Base-by-base conservation (phyloP, 2,329 filamentous ascomycete species). In the Ophiognomonia clavigignenti-juglandacearum region DNA sequence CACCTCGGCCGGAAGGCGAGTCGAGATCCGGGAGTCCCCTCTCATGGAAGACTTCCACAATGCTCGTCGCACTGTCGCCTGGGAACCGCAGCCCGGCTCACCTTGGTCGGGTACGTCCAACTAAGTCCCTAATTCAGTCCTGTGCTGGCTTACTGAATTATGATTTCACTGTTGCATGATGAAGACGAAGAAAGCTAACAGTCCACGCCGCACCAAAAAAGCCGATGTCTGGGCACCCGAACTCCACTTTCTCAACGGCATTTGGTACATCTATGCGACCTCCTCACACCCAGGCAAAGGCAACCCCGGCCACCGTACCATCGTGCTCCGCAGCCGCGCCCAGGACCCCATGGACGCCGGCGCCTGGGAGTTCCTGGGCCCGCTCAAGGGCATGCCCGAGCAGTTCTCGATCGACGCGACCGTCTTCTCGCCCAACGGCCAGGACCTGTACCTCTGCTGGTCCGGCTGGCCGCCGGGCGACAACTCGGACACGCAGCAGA, bases 191-290 rank as follows among this genome's bases (percentile, higher is more conserved):
- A n/a, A n/a, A n/a, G n/a, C n/a, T n/a, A n/a, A n/a, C n/a, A n/a
- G n/a, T n/a, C n/a, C n/a, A n/a, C n/a, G n/a, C n/a, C n/a, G n/a
- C n/a, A n/a, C n/a, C n/a, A n/a, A n/a, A n/a, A 45, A 38, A 3
- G 38, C 45, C 7, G 49, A 48, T 13, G 29, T 51, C 26, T 80
- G 76, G 76, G 76, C 76, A 0, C 76, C 76, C 1, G 76, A 80
- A 61, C 64, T 80, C 2, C 47, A 51, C 34, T 23, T 38, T 11
- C 42, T 51, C 10, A 48, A 48, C 24, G 49, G 49, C 9, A 20
- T 23, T 11, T 51, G 49, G 49, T 51, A 51, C 23, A 43, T 51
- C 23, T 51, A 51, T 26, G 36, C 49, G 3, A 48, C 45, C 27
- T 41, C 49, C 24, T 39, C 45, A 2, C 49, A 39, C 11, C 49